Base-by-base conservation (phyloP, 768 basidiomycete genomes). In the Mycena capillaripes region DNA sequence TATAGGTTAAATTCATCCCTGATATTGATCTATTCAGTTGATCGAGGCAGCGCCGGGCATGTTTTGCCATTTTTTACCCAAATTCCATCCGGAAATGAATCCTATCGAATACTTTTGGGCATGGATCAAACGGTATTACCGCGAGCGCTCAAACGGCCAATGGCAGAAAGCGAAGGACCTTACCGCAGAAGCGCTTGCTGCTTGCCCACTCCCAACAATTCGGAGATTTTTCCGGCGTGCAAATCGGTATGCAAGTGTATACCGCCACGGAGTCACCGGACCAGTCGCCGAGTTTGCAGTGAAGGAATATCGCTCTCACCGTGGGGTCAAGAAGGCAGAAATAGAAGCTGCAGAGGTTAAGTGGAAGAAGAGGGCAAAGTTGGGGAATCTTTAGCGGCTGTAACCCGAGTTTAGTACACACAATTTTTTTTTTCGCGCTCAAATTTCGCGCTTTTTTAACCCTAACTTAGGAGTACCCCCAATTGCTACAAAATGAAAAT, bases 31-130 rank as follows among this genome's bases (percentile, higher is more conserved):
- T 50, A 4, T 11, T 21, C 59, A 60, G 59, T 9, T 60, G 3
- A 60, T 60, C 29, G 42, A 60, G 16, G 59, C 59, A 7, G 19
- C 2, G 12, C 38, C 59, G 4, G 59, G 59, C 2, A 60, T 60
- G 59, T 12, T 60, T 17, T 60, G 59, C 38, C 59, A 60, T 29
- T 44, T 60, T 11, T 29, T 60, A 5, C 59, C 58, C 3, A 59
- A 59, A 12, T 59, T 59, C 40, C 58, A 59, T n/a, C 58, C 58
- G 4, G 58, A 59, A 14, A 59, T 59, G 58, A 59, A 59, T 25
- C 58, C 58, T 21, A 59, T 59, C 25, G 58, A 59, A 40, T 59
- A 59, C n/a, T 59, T 59, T 59, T 30, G 58, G 58, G 58, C 58
- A 34, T 59, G 58, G 58, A 42, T 59, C 58, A 59, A 59, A 40